These are phyloP conservation scores for Leonotis leonurus DNA, from an alignment of 257 asterid species.

Conservation along the genomic window DNA sequence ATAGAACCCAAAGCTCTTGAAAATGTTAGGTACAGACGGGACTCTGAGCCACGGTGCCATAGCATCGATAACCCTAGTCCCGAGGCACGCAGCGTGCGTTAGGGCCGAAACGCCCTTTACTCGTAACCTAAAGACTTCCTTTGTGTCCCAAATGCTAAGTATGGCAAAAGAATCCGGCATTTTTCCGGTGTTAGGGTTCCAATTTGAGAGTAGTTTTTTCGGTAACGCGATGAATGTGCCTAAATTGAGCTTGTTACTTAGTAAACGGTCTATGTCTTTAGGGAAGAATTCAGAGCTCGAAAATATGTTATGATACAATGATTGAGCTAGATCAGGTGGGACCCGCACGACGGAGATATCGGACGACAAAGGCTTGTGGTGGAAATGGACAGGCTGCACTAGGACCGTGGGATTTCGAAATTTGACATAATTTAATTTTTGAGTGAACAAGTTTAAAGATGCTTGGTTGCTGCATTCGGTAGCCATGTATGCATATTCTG, in stretches of 20 bases:
- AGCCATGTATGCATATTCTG: slow-evolving; percentile 77
- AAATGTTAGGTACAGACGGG: slow-evolving; percentile 65
- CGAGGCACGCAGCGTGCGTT: slow-evolving; percentile 46
- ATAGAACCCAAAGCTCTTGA: slow-evolving; percentile 54
- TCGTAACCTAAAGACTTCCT: slow-evolving; percentile 52
- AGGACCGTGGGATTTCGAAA: slow-evolving; percentile 63
- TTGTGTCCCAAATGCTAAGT: slow-evolving; percentile 69
- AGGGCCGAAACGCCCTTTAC: slow-evolving; percentile 58
- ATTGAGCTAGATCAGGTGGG: slow-evolving; percentile 31
- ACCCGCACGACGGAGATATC: slow-evolving; percentile 30
- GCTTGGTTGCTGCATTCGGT: slow-evolving; percentile 62
- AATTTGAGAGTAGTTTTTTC: slow-evolving; percentile 24
- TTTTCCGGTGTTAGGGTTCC: slow-evolving; percentile 35
- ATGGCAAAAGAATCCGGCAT: slow-evolving; percentile 53
- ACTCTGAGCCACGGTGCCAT: slow-evolving; percentile 62
- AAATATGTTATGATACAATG: slow-evolving; percentile 41
- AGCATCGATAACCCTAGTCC: slow-evolving; percentile 53
- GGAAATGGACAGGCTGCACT: slow-evolving; percentile 78
- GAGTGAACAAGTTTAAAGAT: slow-evolving; percentile 56
- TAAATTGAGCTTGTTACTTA: slow-evolving; percentile 48
- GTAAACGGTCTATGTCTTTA: slow-evolving; percentile 40
- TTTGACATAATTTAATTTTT: slow-evolving; percentile 46
- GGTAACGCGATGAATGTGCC: slow-evolving; percentile 80
- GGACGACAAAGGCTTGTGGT: slow-evolving; percentile 39
- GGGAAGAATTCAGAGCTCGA: slow-evolving; percentile 58